These are phyloP conservation scores for Podospora pseudopauciseta DNA, from an alignment of 495 filamentous ascomycete species.

Conservation along the genomic window DNA sequence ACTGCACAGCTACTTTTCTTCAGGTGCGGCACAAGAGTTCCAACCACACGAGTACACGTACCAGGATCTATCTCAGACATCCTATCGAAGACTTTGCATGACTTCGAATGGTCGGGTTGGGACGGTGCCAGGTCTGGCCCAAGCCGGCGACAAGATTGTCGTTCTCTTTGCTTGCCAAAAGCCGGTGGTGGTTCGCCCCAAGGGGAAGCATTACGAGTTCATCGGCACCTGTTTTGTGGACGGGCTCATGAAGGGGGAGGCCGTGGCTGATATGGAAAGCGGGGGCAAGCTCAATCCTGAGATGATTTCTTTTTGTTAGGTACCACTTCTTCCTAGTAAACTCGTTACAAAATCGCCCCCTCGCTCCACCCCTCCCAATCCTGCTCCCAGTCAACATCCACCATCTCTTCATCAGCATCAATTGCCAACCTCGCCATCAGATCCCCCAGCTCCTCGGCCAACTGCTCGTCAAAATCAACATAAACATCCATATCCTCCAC, in stretches of 20 bases:
- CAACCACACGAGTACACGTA: too few relatives aligned
- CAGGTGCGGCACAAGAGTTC: too few relatives aligned
- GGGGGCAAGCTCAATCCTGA: neutral
- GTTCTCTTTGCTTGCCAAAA: too few relatives aligned
- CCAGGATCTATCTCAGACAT: too few relatives aligned
- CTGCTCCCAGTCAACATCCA: constrained; percentile 5
- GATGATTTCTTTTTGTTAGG: neutral
- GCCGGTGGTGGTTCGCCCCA: neutral
- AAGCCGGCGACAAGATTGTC: too few relatives aligned
- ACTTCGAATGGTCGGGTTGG: too few relatives aligned
- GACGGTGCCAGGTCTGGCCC: too few relatives aligned
- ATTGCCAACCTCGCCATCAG: constrained; percentile 6
- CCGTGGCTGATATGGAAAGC: neutral
- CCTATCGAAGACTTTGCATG: too few relatives aligned
- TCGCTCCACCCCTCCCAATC: neutral
- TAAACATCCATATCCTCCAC: neutral
- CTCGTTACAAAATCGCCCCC: neutral
- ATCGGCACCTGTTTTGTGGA: constrained; percentile 1
- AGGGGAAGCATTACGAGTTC: neutral
- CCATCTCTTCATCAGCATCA: constrained; percentile 10
- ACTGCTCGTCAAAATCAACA: neutral
- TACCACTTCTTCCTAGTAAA: too few relatives aligned
- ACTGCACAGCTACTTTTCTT: too few relatives aligned
- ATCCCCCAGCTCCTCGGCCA: constrained; percentile 2
- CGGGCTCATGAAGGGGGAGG: neutral